Evolutionary conservation across 805 yeast species (phyloP).

Genomic region (Teunomyces barrocoloradensis): DNA sequence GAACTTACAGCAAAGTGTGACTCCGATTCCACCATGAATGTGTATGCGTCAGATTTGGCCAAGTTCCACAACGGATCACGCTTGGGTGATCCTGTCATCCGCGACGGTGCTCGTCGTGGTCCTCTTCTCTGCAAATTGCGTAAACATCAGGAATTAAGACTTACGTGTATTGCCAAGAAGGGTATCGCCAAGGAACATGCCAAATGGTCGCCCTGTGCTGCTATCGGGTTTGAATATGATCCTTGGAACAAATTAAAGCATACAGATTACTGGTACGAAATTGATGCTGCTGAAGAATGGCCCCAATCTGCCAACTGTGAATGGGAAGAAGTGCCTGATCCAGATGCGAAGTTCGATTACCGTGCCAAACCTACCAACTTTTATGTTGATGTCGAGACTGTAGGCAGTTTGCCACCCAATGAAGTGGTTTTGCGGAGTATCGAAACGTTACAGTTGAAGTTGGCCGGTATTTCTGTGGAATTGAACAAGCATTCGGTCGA

Average conservation of each 20-base stretch:
- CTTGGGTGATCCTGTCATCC: conserved; percentile 83
- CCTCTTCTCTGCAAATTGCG: conserved; percentile 88
- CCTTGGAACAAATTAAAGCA: conserved; percentile 98
- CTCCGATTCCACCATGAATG: conserved; percentile 81
- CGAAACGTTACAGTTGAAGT: conserved; percentile 80
- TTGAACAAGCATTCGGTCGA: conserved; percentile 47
- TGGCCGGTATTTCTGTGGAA: conserved; percentile 82
- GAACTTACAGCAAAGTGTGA: conserved; percentile 87
- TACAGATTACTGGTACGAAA: conserved; percentile 96
- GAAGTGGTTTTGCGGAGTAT: conserved; percentile 86
- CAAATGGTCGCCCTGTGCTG: conserved; percentile 96
- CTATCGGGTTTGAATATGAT: conserved; percentile 94
- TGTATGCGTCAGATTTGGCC: conserved; percentile 76
- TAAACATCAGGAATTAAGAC: conserved; percentile 84
- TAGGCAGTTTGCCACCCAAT: conserved; percentile 84
- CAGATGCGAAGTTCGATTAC: conserved; percentile 83
- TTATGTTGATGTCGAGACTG: conserved; percentile 88
- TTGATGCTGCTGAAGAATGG: conserved; percentile 87
- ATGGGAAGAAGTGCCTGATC: conserved; percentile 93
- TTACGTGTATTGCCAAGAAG: conserved; percentile 94
- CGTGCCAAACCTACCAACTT: conserved; percentile 76
- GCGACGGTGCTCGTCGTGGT: conserved; percentile 76
- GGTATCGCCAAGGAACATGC: conserved; percentile 98
- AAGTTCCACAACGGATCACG: conserved; percentile 43
- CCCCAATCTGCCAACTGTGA: conserved; percentile 85